Evolutionary conservation across 345 rosid species (phyloP), one percentile per base, ranked within the genome.

Genomic region (Brassica carinata): DNA sequence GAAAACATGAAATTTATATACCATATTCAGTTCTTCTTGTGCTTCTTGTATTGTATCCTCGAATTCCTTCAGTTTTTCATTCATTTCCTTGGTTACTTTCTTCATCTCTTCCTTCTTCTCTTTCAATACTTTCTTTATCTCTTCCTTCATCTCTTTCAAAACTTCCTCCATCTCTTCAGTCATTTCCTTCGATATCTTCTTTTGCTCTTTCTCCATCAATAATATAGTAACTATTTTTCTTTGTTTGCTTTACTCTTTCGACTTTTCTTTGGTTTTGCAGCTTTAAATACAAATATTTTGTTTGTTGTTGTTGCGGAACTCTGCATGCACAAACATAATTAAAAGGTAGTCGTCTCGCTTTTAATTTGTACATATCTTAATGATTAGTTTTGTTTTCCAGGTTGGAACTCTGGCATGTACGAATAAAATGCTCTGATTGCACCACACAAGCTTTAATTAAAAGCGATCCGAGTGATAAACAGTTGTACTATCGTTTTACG

Each of bases 131-230:
- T 55, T 57, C 62, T 18, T 57, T 1, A 57, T 9, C 61, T 55
- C 61, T 55, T 55, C 23, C 23, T 55, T 55, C 61, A 5, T 55
- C 23, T 55, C 9, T 55, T 55, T 15, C 61, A 55, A 55, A 55
- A 15, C 61, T 15, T 55, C 23, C 9, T 55, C 61, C 61, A 55
- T 55, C 61, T 15, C 23, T 55, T 15, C 23, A 48, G n/a, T 51
- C 18, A 51, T 51, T n/a, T 51, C 58, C 8, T 51, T 51, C 58
- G 58, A 51, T 5, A 51, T 51, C 19, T 51, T 51, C 58, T 51
- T 51, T 51, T 51, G 17, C 58, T 51, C 19, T 51, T 51, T n/a
- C 6, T 51, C 58, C 58, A 51, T 51, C 58, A 51, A 86, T n/a
- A 45, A 4, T 4, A 4, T 4, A 38, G 10, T 8, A 11, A 4